Evolutionary conservation across 371 early-diverging fungal genomes (phyloP), one percentile per base, ranked within the genome.

Genomic region (Apophysomyces trapeziformis): DNA sequence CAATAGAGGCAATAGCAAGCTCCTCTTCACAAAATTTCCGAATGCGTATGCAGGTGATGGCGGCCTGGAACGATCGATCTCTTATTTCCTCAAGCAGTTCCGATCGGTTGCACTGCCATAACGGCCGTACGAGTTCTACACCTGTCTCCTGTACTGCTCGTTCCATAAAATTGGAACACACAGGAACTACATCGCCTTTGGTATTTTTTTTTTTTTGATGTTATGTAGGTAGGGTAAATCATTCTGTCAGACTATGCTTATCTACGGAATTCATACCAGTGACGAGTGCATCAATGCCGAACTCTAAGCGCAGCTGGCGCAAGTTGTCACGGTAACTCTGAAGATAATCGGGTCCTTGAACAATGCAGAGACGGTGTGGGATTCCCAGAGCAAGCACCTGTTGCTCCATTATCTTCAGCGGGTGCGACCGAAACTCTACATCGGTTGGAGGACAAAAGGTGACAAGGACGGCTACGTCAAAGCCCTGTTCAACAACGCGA

Each of bases 161-260:
- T 45, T 83, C 80, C 87, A 87, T 87, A 65, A 87, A 87, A 59
- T 82, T 74, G 61, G 77, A 77, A 56, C 87, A 85, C 4, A 87
- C 82, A 16, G 82, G 83, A 57, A 84, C 65, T 43, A 87, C 86
- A 39, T 87, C 87, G 1, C 87, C 85, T 80, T 36, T 7, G 16
- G 44, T 0, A 26, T 26, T 0, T 26, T 61, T 61, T 60, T 60
- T 60, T 60, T 60, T 26, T 26, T 26, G 32, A 26, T 26, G 32
- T 26, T 26, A 26, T 26, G 3, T 26, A 26, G 32, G 32, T 26
- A 3, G 3, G 32, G 32, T 13, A 41, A 16, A 38, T 44, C n/a
- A 13, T 54, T 63, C 8, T 5, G 45, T 46, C 39, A 46, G 36
- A 4, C 61, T 21, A 8, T 12, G 7, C 32, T 57, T 50, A 18